Percentiles rank a stretch among this genome's conserved stretches.
These are phyloP conservation scores for Baorangia bicolor DNA, from an alignment of 768 basidiomycete species.

Conservation along the genomic window DNA sequence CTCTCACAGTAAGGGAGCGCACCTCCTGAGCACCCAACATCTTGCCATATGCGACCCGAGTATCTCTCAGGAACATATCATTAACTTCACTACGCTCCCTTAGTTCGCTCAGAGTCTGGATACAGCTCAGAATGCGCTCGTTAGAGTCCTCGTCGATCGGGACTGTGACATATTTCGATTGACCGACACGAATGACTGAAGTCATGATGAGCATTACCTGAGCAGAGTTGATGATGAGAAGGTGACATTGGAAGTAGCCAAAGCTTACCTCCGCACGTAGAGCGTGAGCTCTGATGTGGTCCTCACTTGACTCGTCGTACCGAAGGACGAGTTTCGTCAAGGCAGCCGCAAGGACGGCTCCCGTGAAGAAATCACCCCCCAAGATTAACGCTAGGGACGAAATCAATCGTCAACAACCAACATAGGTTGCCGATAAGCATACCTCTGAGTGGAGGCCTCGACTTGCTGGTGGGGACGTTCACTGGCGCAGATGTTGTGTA, in stretches of 20 bases:
- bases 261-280: slow-evolving; percentile 76
- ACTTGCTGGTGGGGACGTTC: slow-evolving; percentile 76
- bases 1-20: slow-evolving; percentile 5
- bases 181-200: slow-evolving; percentile 93
- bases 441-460: slow-evolving; percentile 91
- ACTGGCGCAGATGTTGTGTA: slow-evolving; percentile 65
- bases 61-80: slow-evolving; percentile 80
- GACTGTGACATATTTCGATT: slow-evolving; percentile 89
- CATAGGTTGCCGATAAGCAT: slow-evolving; percentile 16
- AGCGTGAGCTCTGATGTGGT: slow-evolving; percentile 59
- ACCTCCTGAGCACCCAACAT: slow-evolving; percentile 98
- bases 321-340: slow-evolving; percentile 91
- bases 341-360: slow-evolving; percentile 83
- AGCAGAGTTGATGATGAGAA: background rate
- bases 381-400: slow-evolving; percentile 67
- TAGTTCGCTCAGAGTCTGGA: slow-evolving; percentile 87
- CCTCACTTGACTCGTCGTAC: slow-evolving; percentile 50
- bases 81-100: slow-evolving; percentile 55
- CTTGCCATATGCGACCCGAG: slow-evolving; percentile 86
- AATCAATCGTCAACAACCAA: background rate
- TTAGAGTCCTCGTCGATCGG: slow-evolving; percentile 99
- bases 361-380: slow-evolving; percentile 97
- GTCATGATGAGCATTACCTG: slow-evolving; percentile 98
- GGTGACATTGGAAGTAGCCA: background rate
- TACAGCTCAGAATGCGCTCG: slow-evolving; percentile 95